Evolutionary conservation across 495 filamentous ascomycete genomes (phyloP).

Genomic region (Parathielavia hyrcaniae): DNA sequence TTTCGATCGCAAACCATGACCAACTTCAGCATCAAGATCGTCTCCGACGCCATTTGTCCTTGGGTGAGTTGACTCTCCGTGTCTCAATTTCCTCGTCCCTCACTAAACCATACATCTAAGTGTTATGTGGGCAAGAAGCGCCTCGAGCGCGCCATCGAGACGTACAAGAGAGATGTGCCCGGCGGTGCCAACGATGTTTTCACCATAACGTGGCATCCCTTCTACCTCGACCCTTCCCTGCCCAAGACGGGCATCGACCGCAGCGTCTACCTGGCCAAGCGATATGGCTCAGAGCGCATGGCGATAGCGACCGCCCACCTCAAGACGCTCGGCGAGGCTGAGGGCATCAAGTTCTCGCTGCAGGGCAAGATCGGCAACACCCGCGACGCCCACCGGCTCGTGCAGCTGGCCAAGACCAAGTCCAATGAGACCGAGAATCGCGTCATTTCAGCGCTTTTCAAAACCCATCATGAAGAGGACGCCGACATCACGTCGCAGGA

Average conservation of each 20-base stretch:
- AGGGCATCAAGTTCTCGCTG: conserved; percentile 68
- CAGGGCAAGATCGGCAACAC: conserved; percentile 73
- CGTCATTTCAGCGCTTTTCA: conserved; percentile 64
- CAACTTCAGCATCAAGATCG: conserved; percentile 67
- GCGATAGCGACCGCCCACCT: conserved; percentile 54
- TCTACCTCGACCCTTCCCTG: conserved; percentile 67
- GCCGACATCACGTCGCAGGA: conserved; percentile 65
- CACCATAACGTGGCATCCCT: conserved; percentile 65
- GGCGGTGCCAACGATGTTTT: conserved; percentile 59
- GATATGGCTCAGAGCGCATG: conserved; percentile 49
- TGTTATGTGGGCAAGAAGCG: conserved; percentile 81
- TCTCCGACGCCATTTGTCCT: conserved; percentile 74
- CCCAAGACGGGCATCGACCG: conserved; percentile 36
- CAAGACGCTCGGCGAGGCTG: conserved; percentile 48
- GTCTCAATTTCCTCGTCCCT: neutral
- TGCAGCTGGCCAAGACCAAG: conserved; percentile 61
- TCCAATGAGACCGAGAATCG: conserved; percentile 51
- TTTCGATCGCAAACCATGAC: conserved; percentile 49
- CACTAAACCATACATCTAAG: conserved; percentile 27
- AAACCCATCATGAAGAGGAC: conserved; percentile 69
- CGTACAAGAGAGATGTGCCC: conserved; percentile 55
- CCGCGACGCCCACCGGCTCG: conserved; percentile 65
- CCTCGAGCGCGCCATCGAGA: conserved; percentile 59
- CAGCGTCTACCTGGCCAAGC: conserved; percentile 23
- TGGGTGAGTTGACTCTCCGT: conserved; percentile 42